Evolutionary conservation across 495 filamentous ascomycete species (phyloP), one percentile per base, ranked within the genome.

Genomic region (Penicillium longicatenatum): DNA sequence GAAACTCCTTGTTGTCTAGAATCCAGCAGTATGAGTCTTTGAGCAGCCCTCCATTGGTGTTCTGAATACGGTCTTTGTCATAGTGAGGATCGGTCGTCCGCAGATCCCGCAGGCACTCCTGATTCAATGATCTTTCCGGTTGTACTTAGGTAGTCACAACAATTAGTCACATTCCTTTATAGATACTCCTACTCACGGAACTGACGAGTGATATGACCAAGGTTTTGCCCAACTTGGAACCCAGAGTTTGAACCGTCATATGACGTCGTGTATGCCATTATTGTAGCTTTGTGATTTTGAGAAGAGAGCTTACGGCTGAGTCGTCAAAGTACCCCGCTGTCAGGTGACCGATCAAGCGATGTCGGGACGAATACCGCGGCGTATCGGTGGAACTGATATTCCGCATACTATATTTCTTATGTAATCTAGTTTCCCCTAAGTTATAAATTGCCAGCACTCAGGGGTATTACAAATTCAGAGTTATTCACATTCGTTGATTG

Each of bases 1-100:
- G 5, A 14, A 52, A 52, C 31, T 52, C 31, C 11, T 52, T 16
- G 33, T 52, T 52, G n/a, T 39, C 11, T 21, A 52, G 19, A 14
- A 52, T 39, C 50, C 33, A 52, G 31, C 33, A 19, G 16, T 52
- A 52, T 37, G 33, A 52, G 19, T 52, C 50, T 41, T 52, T 37
- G 30, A 52, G 33, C 10, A 52, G 11, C 50, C 31, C 31, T 20
- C 33, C 33, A 4, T 41, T 52, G 12, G 14, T 41, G 4, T 52
- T 39, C 17, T 52, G 1, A 22, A 52, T 52, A 7, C 33, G 33
- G 17, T 22, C 30, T 41, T 52, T 52, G 19, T 52, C 33, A 39
- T 52, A 2, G 11, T 22, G 4, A 37, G 50, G 50, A 16, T 41
- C 22, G 6, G 30, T 52, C 4, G 31, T 41, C 6, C 31, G 50